phyloP scores from a whole-genome alignment of 2,329 filamentous ascomycete genomes.

The Corniculantispora saksenae region DNA sequence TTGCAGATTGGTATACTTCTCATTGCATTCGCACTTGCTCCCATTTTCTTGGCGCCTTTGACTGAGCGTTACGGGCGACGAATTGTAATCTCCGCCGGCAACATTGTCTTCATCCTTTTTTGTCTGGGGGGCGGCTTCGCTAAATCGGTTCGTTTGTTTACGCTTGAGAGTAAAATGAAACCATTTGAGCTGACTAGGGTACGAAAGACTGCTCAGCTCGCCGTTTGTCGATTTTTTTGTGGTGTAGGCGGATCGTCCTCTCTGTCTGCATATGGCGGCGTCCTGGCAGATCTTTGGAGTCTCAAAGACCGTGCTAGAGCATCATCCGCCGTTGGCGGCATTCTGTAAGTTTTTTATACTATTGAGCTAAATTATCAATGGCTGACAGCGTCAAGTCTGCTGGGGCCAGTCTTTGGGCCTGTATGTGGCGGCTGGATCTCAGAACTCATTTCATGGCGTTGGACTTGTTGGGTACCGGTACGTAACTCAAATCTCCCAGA shows the following conservation, averaged over 20 bases:
- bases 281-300: constrained; percentile 11
- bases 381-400: background rate
- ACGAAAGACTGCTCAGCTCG: background rate
- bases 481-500: background rate
- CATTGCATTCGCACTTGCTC: constrained; percentile 6
- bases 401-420: constrained; percentile 13
- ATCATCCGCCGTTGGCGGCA: background rate
- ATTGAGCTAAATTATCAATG: no score
- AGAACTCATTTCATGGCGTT: constrained; percentile 11
- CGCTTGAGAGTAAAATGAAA: no score
- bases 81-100: constrained; percentile 3
- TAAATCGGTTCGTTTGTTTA: background rate
- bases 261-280: constrained; percentile 9
- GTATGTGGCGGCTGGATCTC: constrained; percentile 18
- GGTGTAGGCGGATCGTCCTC: constrained; percentile 9
- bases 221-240: constrained; percentile 9
- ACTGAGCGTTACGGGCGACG: constrained; percentile 15
- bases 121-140: background rate
- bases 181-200: no score
- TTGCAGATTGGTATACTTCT: constrained; percentile 13
- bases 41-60: constrained; percentile 11
- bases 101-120: constrained; percentile 10
- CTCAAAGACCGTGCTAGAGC: constrained; percentile 11
- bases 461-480: constrained; percentile 18
- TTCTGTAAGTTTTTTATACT: constrained; percentile 3